phyloP scores from a whole-genome alignment of 495 filamentous ascomycete species.

The Schizothecium vesticola region DNA sequence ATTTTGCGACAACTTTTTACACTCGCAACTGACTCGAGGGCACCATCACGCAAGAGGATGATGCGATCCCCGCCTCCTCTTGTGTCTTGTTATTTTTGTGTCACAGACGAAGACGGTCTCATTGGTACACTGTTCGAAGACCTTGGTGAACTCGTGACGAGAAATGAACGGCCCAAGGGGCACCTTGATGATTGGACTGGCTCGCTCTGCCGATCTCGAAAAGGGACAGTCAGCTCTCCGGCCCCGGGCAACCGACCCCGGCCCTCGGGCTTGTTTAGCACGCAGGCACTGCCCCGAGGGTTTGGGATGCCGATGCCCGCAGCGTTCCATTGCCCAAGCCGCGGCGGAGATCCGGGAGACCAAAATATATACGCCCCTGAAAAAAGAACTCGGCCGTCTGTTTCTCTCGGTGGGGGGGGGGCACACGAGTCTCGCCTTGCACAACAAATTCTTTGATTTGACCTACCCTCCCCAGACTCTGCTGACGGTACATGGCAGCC shows the following conservation, averaged over 20 bases:
- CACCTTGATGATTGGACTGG: background rate
- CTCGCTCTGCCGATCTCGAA: background rate
- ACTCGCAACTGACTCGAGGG: background rate
- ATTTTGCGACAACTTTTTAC: background rate
- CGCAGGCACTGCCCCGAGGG: background rate
- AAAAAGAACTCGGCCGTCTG: background rate
- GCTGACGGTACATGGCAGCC: too few species aligned
- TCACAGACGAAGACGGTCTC: background rate
- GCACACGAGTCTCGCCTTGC: background rate
- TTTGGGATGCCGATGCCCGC: background rate
- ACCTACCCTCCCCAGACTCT: too few species aligned
- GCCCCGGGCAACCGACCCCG: background rate
- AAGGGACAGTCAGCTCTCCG: background rate
- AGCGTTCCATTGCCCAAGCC: background rate
- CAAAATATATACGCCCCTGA: background rate
- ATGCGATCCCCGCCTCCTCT: background rate
- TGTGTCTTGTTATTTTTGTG: background rate
- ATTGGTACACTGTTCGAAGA: background rate
- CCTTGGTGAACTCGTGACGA: background rate
- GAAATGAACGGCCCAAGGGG: background rate
- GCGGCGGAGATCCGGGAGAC: background rate
- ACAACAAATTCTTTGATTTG: background rate
- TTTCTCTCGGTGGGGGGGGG: background rate
- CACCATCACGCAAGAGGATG: background rate
- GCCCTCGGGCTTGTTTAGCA: background rate